phyloP scores from a whole-genome alignment of 495 filamentous ascomycete species.

The Aspergillus campestris region DNA sequence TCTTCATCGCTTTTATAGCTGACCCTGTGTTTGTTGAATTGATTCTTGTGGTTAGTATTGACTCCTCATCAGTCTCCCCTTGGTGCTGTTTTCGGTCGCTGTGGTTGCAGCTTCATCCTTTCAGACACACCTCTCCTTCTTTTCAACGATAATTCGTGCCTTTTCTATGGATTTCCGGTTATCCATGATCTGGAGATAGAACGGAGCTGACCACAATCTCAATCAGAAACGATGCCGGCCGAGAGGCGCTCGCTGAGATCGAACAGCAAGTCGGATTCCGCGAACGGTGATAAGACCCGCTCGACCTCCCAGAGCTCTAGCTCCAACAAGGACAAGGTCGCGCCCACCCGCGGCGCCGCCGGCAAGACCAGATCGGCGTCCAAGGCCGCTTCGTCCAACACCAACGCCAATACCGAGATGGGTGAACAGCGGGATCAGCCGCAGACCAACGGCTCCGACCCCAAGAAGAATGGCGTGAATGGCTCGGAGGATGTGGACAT shows the following conservation, averaged over 20 bases:
- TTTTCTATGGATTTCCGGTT: slow-evolving; percentile 22
- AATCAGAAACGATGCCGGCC: slow-evolving; percentile 42
- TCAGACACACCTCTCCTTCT: too few relatives aligned
- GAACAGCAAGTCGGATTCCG: slow-evolving; percentile 47
- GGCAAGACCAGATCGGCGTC: slow-evolving; percentile 43
- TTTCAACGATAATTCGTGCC: background rate
- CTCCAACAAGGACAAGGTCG: slow-evolving; percentile 40
- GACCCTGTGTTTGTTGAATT: too few relatives aligned
- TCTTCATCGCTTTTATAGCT: slow-evolving; percentile 4
- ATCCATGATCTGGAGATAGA: slow-evolving; percentile 21
- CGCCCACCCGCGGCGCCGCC: slow-evolving; percentile 36
- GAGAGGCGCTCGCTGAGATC: slow-evolving; percentile 51
- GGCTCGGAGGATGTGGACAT: slow-evolving; percentile 74
- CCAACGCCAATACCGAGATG: slow-evolving; percentile 38
- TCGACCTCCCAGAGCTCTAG: slow-evolving; percentile 44
- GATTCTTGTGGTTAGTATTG: too few relatives aligned
- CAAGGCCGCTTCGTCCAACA: slow-evolving; percentile 43
- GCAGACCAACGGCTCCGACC: slow-evolving; percentile 62
- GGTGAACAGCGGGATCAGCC: slow-evolving; percentile 50
- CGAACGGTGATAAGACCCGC: slow-evolving; percentile 47
- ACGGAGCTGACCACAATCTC: slow-evolving; percentile 26
- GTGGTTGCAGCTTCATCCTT: too few relatives aligned
- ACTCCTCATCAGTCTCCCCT: too few relatives aligned
- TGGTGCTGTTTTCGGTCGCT: too few relatives aligned
- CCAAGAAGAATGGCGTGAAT: slow-evolving; percentile 66